Evolutionary conservation across 331 rosid species (phyloP), one percentile per base, ranked within the genome.

Genomic region (Malus hybrid): DNA sequence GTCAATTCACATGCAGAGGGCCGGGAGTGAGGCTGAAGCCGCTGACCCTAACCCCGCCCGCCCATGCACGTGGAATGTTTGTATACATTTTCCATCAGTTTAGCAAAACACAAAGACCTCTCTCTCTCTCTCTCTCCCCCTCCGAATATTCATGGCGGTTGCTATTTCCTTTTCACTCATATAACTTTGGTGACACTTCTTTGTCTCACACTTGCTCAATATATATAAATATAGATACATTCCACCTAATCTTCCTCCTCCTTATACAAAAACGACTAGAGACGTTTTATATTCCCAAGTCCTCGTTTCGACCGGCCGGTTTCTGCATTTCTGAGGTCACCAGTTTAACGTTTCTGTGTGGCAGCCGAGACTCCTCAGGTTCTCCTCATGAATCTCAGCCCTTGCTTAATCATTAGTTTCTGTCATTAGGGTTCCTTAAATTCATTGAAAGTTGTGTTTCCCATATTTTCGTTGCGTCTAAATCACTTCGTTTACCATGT

Each of bases 1-100:
- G 69, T 31, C 69, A 66, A 66, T 69, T 46, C 77, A 61, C 77
- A 61, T 27, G 69, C 69, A 28, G 60, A 61, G 31, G 20, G 44
- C 19, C 12, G 24, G 36, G 44, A 39, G 16, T 32, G 44, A 34
- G 29, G 39, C 68, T 27, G 42, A 22, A 61, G 44, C 44, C 46
- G 60, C 77, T 61, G 69, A 61, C 69, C 69, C 18, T 28, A 68
- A 28, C 44, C 46, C 46, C 46, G 46, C 69, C 6, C 60, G 31
- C 19, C 6, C 60, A 61, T 61, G 57, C 69, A 44, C 69, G 10
- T 34, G 70, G 4, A 29, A 24, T 4, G 24, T 14, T 15, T 14
- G 11, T 28, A n/a, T 65, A 66, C 52, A 19, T 33, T 34, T 0
- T 33, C 70, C 50, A 34, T 64, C 46, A 8, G 24, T 31, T 64